Evolutionary conservation across 768 basidiomycete genomes (phyloP), one percentile per base, ranked within the genome.

Genomic region (Exsudoporus frostii): DNA sequence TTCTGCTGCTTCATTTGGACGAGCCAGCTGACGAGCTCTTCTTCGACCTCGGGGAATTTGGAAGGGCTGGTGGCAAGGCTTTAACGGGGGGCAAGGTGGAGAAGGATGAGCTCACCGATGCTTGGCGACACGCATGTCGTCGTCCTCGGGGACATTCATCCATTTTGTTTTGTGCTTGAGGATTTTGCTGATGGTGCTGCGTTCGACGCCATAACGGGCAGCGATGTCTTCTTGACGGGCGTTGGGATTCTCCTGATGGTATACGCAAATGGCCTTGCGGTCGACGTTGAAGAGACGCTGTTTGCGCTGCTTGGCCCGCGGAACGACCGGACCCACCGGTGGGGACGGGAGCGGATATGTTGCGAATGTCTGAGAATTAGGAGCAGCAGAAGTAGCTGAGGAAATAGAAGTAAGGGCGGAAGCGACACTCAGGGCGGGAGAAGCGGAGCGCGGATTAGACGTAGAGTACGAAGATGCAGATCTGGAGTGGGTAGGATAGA

Each of bases 111-210:
- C 66, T 62, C 67, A 86, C 88, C 89, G 79, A 65, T 88, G 82
- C 65, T 88, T 88, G n/a, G 84, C 78, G 53, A 83, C 75, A 47
- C 78, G 77, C 55, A 81, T 74, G 53, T 75, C 77, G 53, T 80
- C 80, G 62, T 83, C 79, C 50, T 79, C 79, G 14, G 79, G 76
- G 37, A 88, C 77, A 58, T 79, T 83, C 65, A 93, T 73, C 92
- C 91, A 95, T 58, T 83, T 82, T n/a, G 78, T 76, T 70, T 88
- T 91, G 64, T 87, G 74, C 70, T 93, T 93, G 59, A 94, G 77
- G 57, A 92, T 93, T 73, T 95, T 94, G 72, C 88, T 90, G 69
- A 95, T 86, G n/a, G 92, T 95, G 72, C 90, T 93, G 48, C 92
- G 84, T 65, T 95, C 92, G 54, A 93, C 87, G 45, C 82, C 81